phyloP scores from a whole-genome alignment of 1,284 basidiomycete species.

The Apiotrichum laibachii region DNA sequence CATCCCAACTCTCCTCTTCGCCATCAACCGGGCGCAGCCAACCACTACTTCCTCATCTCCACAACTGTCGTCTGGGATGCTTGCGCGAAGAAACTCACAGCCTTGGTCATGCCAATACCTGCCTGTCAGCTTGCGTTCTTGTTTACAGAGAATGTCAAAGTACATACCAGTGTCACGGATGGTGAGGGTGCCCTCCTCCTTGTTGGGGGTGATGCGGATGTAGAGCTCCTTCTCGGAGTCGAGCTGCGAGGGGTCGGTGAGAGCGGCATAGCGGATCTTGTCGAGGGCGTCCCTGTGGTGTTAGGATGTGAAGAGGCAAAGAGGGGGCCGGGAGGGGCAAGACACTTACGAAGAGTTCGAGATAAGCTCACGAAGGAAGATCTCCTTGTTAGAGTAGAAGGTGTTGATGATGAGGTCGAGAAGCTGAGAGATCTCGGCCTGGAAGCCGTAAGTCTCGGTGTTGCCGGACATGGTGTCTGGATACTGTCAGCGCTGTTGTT shows the following conservation, averaged over 20 bases:
- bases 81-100: background rate
- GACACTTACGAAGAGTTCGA: slow-evolving; percentile 32
- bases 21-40: too few relatives aligned
- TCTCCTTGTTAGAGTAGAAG: slow-evolving; percentile 16
- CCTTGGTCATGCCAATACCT: slow-evolving; percentile 98
- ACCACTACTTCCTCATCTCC: too few relatives aligned
- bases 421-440: slow-evolving; percentile 95
- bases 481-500: background rate
- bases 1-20: too few relatives aligned
- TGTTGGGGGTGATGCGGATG: slow-evolving; percentile 91
- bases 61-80: too few relatives aligned
- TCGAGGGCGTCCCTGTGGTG: slow-evolving; percentile 82
- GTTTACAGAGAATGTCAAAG: too few relatives aligned
- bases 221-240: slow-evolving; percentile 84
- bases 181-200: slow-evolving; percentile 88
- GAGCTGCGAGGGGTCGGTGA: slow-evolving; percentile 84
- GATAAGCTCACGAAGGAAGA: slow-evolving; percentile 60
- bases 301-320: background rate
- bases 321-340: background rate
- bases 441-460: slow-evolving; percentile 39
- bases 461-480: slow-evolving; percentile 17
- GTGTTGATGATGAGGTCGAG: slow-evolving; percentile 47
- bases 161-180: slow-evolving; percentile 97
- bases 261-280: slow-evolving; percentile 85
- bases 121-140: too few relatives aligned